Evolutionary conservation across 192 early-diverging fungal genomes (phyloP).

Genomic region (Coemansia sp.): DNA sequence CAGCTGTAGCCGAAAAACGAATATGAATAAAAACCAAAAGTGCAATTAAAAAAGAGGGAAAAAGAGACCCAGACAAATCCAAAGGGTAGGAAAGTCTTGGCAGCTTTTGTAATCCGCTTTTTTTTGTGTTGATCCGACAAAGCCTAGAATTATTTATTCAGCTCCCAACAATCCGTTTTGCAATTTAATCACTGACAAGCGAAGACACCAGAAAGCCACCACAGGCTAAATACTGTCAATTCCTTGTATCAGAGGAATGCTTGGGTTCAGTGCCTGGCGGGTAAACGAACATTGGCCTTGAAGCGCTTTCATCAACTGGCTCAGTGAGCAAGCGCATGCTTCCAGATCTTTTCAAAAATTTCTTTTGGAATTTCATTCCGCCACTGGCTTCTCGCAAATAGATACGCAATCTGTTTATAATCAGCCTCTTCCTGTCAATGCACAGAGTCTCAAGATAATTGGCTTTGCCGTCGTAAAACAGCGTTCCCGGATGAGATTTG

Average conservation of each 20-base stretch:
- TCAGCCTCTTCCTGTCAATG: conserved; percentile 18
- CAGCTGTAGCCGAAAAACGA: not conserved
- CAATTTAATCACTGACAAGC: too few species aligned
- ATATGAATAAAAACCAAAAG: too few species aligned
- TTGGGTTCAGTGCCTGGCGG: conserved; percentile 10
- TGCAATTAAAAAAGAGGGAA: not conserved
- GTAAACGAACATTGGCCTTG: conserved; percentile 40
- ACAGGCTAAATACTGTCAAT: too few species aligned
- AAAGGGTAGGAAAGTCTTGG: too few species aligned
- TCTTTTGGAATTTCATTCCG: conserved; percentile 21
- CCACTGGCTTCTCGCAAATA: not conserved
- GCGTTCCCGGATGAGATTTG: conserved; percentile 5
- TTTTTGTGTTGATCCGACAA: too few species aligned
- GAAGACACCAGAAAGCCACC: too few species aligned
- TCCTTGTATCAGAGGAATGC: too few species aligned
- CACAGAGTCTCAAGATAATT: conserved; percentile 34
- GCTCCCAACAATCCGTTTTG: too few species aligned
- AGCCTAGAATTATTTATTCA: too few species aligned
- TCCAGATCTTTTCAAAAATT: conserved; percentile 14
- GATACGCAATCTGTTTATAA: conserved; percentile 6
- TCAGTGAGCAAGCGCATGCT: conserved; percentile 18
- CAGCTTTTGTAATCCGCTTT: too few species aligned
- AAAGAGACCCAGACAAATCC: not conserved
- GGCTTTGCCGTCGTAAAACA: conserved; percentile 23
- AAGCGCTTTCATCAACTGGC: conserved; percentile 12